phyloP scores from a whole-genome alignment of 345 rosid genomes.

The Capsella bursapastoris region DNA sequence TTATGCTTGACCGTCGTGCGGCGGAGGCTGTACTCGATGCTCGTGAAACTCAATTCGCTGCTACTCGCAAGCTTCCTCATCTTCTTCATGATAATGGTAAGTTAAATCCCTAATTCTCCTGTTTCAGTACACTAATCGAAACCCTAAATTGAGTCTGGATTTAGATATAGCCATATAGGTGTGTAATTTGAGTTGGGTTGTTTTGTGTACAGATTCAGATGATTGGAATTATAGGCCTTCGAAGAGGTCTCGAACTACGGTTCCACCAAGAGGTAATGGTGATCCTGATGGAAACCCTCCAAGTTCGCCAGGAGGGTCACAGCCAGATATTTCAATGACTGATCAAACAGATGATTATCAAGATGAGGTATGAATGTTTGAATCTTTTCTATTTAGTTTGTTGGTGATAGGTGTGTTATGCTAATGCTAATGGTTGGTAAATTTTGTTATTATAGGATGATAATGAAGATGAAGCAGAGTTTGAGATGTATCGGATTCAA shows the following conservation, averaged over 20 bases:
- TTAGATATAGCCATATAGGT: not conserved
- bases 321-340: slow-evolving; percentile 82
- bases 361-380: slow-evolving; percentile 54
- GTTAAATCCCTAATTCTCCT: not conserved
- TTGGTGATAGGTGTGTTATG: not conserved
- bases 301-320: slow-evolving; percentile 81
- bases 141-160: not conserved
- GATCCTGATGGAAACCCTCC: slow-evolving; percentile 77
- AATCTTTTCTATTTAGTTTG: not conserved
- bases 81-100: slow-evolving; percentile 91
- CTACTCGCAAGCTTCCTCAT: slow-evolving; percentile 80
- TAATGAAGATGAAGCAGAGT: slow-evolving; percentile 79
- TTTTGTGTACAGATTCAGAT: slow-evolving; percentile 66
- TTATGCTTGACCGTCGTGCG: slow-evolving; percentile 75
- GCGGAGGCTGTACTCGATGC: slow-evolving; percentile 78
- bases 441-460: slow-evolving; percentile 55
- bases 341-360: slow-evolving; percentile 85
- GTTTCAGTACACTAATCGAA: not conserved
- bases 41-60: slow-evolving; percentile 54
- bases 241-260: slow-evolving; percentile 75
- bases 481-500: slow-evolving; percentile 92
- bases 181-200: not conserved
- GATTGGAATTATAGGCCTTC: slow-evolving; percentile 87
- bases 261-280: slow-evolving; percentile 60
- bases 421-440: not conserved